phyloP scores from a whole-genome alignment of 352 stramenopile species.

The Phytophthora macrochlamydospora region DNA sequence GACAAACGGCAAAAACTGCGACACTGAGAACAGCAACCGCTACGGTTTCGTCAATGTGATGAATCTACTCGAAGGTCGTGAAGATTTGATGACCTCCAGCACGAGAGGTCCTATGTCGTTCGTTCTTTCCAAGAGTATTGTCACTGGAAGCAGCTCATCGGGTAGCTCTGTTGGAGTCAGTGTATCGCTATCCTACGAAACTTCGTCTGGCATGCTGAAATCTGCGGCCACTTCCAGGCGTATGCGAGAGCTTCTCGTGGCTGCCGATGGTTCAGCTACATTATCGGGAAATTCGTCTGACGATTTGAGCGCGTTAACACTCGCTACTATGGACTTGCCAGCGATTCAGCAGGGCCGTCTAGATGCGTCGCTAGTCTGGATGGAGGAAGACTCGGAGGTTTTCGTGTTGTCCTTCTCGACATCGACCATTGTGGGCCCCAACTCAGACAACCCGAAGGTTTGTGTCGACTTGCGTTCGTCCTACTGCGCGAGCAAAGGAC shows the following conservation, averaged over 20 bases:
- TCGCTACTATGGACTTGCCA: slow-evolving; percentile 67
- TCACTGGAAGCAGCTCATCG: slow-evolving; percentile 48
- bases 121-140: slow-evolving; percentile 59
- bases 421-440: slow-evolving; percentile 67
- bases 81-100: slow-evolving; percentile 51
- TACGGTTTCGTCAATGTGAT: slow-evolving; percentile 75
- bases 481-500: slow-evolving; percentile 55
- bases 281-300: slow-evolving; percentile 13
- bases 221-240: slow-evolving; percentile 39
- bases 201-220: slow-evolving; percentile 37
- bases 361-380: slow-evolving; percentile 79
- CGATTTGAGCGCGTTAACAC: slow-evolving; percentile 52
- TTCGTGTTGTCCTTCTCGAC: slow-evolving; percentile 81
- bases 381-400: slow-evolving; percentile 67
- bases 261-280: slow-evolving; percentile 29
- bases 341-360: slow-evolving; percentile 44
- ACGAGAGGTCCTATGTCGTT: slow-evolving; percentile 63
- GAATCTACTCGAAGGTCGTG: slow-evolving; percentile 57
- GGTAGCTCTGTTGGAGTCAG: slow-evolving; percentile 47
- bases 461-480: slow-evolving; percentile 70
- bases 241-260: slow-evolving; percentile 53
- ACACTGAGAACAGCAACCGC: slow-evolving; percentile 34
- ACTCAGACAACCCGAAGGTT: slow-evolving; percentile 67
- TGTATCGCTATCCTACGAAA: slow-evolving; percentile 65
- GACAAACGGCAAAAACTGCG: slow-evolving; percentile 53